phyloP scores from a whole-genome alignment of 306 rosid genomes.

The Acacia acuminata region DNA sequence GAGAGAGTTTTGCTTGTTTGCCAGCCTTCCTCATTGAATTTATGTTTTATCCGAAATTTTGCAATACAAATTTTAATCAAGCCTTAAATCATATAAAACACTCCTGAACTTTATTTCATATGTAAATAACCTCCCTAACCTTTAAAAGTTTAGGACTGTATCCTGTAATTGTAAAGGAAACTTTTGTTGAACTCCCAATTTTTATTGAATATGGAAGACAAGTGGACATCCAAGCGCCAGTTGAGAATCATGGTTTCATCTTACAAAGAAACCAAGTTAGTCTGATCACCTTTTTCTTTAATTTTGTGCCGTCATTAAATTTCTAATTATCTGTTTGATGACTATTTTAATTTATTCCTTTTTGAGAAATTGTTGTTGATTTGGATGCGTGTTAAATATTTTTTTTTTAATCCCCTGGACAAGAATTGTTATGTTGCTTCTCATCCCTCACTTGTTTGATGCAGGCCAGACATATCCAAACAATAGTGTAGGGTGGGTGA shows the following conservation, averaged over 20 bases:
- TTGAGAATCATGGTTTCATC: not conserved
- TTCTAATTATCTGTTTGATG: not conserved
- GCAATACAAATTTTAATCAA: no score
- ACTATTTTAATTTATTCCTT: not conserved
- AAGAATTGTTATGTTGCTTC: not conserved
- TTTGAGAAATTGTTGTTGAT: not conserved
- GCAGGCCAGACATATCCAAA: slow-evolving; percentile 69
- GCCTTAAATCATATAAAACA: no score
- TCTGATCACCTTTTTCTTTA: not conserved
- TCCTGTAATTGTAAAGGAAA: not conserved
- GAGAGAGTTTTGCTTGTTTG: no score
- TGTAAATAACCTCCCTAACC: no score
- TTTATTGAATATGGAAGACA: not conserved
- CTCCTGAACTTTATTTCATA: no score
- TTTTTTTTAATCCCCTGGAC: not conserved
- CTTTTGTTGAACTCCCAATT: not conserved
- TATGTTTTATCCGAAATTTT: no score
- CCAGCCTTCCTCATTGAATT: no score
- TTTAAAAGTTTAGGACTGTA: not conserved
- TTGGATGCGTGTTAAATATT: not conserved
- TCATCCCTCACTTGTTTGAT: not conserved
- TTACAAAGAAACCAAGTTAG: not conserved
- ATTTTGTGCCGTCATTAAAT: not conserved
- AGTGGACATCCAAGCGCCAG: not conserved
- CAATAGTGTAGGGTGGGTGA: slow-evolving; percentile 54